These are phyloP conservation scores for Canna indica DNA, from an alignment of 176 grass and related monocot species.

Conservation along the genomic window DNA sequence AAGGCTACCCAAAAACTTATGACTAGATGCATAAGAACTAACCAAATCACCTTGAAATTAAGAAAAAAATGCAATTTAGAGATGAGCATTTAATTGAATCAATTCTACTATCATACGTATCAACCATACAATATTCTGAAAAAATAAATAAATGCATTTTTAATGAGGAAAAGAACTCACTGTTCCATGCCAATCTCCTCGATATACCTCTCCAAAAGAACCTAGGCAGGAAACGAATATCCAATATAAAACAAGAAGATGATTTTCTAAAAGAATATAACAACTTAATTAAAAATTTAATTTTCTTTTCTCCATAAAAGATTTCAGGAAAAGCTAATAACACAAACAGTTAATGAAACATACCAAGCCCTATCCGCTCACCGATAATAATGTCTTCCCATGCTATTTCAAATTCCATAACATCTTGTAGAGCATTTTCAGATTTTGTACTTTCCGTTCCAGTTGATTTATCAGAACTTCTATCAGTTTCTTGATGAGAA, in stretches of 20 bases:
- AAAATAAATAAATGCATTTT: neutral
- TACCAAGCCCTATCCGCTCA: slow-evolving; percentile 92
- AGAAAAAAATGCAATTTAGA: no score
- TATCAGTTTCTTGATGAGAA: slow-evolving; percentile 46
- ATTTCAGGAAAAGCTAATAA: neutral
- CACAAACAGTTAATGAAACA: slow-evolving; percentile 11
- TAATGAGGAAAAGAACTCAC: slow-evolving; percentile 39
- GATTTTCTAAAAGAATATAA: neutral
- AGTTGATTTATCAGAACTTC: slow-evolving; percentile 63
- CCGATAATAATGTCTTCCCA: slow-evolving; percentile 92
- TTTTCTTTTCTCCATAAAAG: neutral
- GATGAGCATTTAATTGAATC: no score
- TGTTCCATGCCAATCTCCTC: slow-evolving; percentile 98
- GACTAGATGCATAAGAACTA: no score
- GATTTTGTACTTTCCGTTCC: slow-evolving; percentile 80
- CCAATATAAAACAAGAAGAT: slow-evolving; percentile 5
- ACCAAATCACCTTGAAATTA: no score
- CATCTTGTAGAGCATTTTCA: slow-evolving; percentile 70
- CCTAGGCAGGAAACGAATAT: slow-evolving; percentile 37
- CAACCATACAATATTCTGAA: no score
- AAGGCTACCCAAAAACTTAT: no score
- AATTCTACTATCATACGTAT: no score
- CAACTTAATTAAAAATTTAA: neutral
- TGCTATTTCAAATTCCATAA: slow-evolving; percentile 82
- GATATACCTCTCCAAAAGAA: slow-evolving; percentile 98